phyloP scores from a whole-genome alignment of 768 basidiomycete species.

The Hericium coralloides region DNA sequence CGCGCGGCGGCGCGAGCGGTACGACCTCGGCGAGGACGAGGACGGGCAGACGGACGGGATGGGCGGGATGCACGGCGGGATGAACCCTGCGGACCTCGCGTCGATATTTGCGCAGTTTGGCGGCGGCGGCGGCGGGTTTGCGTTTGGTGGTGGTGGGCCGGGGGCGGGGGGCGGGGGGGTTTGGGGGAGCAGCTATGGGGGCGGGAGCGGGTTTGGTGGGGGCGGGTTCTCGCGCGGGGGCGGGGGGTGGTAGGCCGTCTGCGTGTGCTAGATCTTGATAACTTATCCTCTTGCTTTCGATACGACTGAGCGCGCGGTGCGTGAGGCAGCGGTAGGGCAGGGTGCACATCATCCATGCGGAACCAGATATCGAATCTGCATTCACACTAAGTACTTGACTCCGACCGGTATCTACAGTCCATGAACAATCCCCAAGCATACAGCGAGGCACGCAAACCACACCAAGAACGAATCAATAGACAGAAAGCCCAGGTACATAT shows the following conservation, averaged over 20 bases:
- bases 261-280: background rate
- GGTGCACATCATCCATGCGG: too few species aligned
- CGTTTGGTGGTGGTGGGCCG: background rate
- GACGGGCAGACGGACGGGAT: slow-evolving; percentile 43
- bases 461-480: background rate
- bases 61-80: slow-evolving; percentile 23
- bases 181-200: too few species aligned
- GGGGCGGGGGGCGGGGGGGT: background rate
- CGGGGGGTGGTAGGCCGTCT: background rate
- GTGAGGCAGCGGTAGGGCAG: too few species aligned
- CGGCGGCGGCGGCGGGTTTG: background rate
- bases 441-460: background rate
- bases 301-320: too few species aligned
- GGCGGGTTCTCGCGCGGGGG: background rate
- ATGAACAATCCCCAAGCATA: background rate
- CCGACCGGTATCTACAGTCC: too few species aligned
- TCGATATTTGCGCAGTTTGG: slow-evolving; percentile 14
- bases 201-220: too few species aligned
- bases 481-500: background rate
- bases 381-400: too few species aligned
- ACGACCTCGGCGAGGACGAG: slow-evolving; percentile 78
- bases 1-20: slow-evolving; percentile 58
- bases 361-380: too few species aligned
- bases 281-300: background rate
- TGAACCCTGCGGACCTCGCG: slow-evolving; percentile 23